These are phyloP conservation scores for Geotrichum citri-aurantii DNA, from an alignment of 1,139 yeast genomes.

Conservation along the genomic window DNA sequence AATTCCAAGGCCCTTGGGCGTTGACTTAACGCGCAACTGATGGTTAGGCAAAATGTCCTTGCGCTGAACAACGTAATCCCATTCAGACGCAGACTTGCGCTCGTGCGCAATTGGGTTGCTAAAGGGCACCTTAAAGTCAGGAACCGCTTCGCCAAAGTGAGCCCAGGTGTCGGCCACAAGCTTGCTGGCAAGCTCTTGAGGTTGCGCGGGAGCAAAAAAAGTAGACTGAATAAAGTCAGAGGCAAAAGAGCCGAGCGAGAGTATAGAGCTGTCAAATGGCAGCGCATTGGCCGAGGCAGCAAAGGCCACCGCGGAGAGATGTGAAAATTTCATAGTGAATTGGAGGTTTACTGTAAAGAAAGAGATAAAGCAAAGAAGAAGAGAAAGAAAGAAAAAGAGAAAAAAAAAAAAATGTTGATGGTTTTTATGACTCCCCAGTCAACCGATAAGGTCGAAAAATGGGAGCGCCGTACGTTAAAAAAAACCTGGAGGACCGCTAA, in stretches of 20 bases:
- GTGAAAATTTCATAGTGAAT: conserved; percentile 6
- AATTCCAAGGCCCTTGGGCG: conserved; percentile 41
- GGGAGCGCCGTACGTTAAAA: not conserved
- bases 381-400: not conserved
- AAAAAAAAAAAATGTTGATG: not conserved
- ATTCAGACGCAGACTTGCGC: conserved; percentile 19
- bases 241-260: not conserved
- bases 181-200: not conserved
- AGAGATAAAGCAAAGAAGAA: not conserved
- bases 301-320: not conserved
- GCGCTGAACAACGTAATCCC: conserved; percentile 27
- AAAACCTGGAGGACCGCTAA: not conserved
- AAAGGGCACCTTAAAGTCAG: not conserved
- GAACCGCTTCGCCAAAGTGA: not conserved
- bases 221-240: conserved; percentile 5
- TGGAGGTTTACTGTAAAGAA: not conserved
- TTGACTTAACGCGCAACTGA: conserved; percentile 31
- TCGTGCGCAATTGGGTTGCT: conserved; percentile 6
- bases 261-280: not conserved
- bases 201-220: not conserved
- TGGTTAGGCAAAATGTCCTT: conserved; percentile 33
- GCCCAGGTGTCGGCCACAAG: not conserved
- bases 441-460: not conserved
- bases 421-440: not conserved
- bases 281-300: not conserved